Conservation (phyloP, 352 stramenopile genomes). For the Pythium scleroteichum region DNA sequence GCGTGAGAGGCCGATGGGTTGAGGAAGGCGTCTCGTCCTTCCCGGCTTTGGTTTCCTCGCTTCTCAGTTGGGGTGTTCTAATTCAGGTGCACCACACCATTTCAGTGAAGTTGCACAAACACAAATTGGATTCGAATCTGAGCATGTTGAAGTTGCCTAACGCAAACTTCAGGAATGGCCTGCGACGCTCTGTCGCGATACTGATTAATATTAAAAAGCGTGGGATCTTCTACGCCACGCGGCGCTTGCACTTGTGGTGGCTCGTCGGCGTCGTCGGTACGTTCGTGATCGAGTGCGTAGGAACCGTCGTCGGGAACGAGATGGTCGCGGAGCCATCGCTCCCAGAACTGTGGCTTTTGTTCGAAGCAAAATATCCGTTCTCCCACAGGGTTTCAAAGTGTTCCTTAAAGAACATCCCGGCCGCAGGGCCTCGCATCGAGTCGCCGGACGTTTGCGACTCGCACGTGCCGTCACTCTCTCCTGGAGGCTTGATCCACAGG, state of each 20-base stretch:
- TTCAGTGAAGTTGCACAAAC: neutral
- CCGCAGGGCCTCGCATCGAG: conserved; percentile 24
- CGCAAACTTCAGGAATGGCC: too few relatives aligned
- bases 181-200: too few relatives aligned
- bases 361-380: conserved; percentile 35
- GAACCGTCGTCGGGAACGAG: too few relatives aligned
- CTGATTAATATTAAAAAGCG: too few relatives aligned
- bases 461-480: conserved; percentile 35
- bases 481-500: conserved; percentile 41
- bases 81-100: conserved; percentile 18
- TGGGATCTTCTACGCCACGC: too few relatives aligned
- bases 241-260: neutral
- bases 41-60: neutral
- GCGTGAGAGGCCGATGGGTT: neutral
- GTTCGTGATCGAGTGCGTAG: too few relatives aligned
- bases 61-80: neutral
- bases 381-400: conserved; percentile 37
- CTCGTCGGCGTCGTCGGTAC: neutral
- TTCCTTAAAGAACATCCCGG: conserved; percentile 35
- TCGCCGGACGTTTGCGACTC: conserved; percentile 21
- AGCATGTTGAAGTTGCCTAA: too few relatives aligned
- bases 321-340: too few relatives aligned
- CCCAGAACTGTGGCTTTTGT: neutral
- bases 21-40: neutral
- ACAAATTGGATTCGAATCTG: too few relatives aligned